These are phyloP conservation scores for Phytophthora pseudosyringae DNA, from an alignment of 352 stramenopile genomes.

Conservation along the genomic window DNA sequence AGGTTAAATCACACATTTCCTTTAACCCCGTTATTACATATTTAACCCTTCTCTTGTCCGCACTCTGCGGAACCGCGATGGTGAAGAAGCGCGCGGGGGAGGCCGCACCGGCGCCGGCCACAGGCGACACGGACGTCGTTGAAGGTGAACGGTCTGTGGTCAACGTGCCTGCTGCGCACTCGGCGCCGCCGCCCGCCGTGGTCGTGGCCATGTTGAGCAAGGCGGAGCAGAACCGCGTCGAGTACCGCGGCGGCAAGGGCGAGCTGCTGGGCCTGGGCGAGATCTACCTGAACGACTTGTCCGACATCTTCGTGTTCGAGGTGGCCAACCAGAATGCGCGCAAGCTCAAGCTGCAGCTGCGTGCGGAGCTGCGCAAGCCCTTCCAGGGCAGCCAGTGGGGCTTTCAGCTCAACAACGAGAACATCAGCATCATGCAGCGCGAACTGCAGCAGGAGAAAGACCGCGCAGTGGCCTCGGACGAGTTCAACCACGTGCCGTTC, in stretches of 20 bases:
- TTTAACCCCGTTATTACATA: slow-evolving; percentile 1
- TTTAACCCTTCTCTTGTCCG: slow-evolving; percentile 10
- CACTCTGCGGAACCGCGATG: slow-evolving; percentile 35
- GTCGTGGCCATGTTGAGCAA: slow-evolving; percentile 71
- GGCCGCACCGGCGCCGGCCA: slow-evolving; percentile 13
- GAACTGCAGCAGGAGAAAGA: slow-evolving; percentile 44
- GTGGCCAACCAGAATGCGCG: slow-evolving; percentile 68
- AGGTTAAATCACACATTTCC: background rate
- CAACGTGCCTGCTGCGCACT: background rate
- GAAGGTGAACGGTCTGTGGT: background rate
- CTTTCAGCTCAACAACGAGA: slow-evolving; percentile 92
- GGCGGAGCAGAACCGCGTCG: slow-evolving; percentile 51
- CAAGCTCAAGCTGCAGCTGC: slow-evolving; percentile 65
- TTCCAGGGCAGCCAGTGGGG: slow-evolving; percentile 77
- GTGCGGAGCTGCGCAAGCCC: slow-evolving; percentile 79
- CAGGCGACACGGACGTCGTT: slow-evolving; percentile 14
- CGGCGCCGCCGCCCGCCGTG: slow-evolving; percentile 43
- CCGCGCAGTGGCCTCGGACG: slow-evolving; percentile 39
- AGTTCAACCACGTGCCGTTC: slow-evolving; percentile 81
- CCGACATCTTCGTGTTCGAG: slow-evolving; percentile 84
- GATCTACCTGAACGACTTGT: slow-evolving; percentile 89
- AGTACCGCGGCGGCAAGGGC: slow-evolving; percentile 57
- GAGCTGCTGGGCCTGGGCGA: slow-evolving; percentile 76
- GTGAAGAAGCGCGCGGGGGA: slow-evolving; percentile 50
- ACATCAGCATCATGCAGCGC: slow-evolving; percentile 64